Base-by-base conservation (phyloP, 116 monocot genomes). In the Cymodocea nodosa region DNA sequence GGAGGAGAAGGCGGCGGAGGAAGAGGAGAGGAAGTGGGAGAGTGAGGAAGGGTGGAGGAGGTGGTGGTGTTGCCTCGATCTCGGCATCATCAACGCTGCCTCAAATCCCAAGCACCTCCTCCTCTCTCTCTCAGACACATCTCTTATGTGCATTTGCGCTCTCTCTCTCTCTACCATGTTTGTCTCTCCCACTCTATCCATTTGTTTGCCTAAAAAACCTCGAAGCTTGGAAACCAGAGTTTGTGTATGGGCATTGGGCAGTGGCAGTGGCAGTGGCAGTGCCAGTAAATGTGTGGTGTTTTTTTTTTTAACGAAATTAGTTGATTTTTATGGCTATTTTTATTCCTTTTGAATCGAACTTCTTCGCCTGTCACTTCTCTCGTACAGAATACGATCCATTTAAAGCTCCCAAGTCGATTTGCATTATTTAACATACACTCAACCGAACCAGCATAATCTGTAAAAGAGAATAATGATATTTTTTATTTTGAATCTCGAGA, bases 31-130 rank as follows among this genome's bases (percentile, higher is more conserved):
- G 35, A 48, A 56, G 68, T 30, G 20, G 15, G 18, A 65, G 12
- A 50, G 50, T 1, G 53, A 39, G 63, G 65, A 37, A 15, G 24
- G 23, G 76, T 22, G 36, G 52, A 24, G 51, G 64, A 9, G 68
- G 68, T 44, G 72, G 72, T 59, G 76, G 48, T 49, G 74, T 18
- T 62, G 72, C 60, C 67, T 79, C 68, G 76, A 63, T 74, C 72
- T 84, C 82, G 84, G 78, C 83, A 83, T 81, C 73, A 77, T 62
- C 68, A 82, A 78, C 51, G n/a, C n/a, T 16, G 57, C 68, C 70
- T 60, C 59, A 77, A 71, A 77, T 75, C 63, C 70, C 70, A 82
- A 75, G 22, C 66, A 13, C 35, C 22, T 48, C 59, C 5, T 56
- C 57, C 30, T 30, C 30, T 3, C 3, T 23, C 56, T 57, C 22